A percentile compares a stretch with the other conserved stretches of the same genome.
phyloP scores from a whole-genome alignment of 202 grass and related monocot species.

The Panicum virgatum region DNA sequence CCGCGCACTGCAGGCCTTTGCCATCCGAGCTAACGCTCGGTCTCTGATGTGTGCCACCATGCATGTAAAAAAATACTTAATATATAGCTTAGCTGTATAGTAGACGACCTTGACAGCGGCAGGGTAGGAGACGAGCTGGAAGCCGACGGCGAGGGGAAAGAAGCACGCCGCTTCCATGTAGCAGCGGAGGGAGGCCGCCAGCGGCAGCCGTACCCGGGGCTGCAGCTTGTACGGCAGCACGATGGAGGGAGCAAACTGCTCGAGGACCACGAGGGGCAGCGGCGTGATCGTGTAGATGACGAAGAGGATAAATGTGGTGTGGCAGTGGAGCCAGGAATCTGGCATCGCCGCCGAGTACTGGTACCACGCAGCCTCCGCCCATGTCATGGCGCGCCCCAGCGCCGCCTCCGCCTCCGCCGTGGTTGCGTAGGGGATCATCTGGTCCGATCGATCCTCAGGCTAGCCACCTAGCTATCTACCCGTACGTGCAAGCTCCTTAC shows the following conservation, averaged over 20 bases:
- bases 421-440: slow-evolving; percentile 56
- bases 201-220: slow-evolving; percentile 46
- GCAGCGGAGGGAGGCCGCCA: slow-evolving; percentile 49
- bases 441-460: no score
- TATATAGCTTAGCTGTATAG: neutral
- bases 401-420: slow-evolving; percentile 29
- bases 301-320: slow-evolving; percentile 55
- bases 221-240: slow-evolving; percentile 61
- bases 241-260: slow-evolving; percentile 37
- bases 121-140: slow-evolving; percentile 54
- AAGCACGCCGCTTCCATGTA: slow-evolving; percentile 48
- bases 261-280: slow-evolving; percentile 53
- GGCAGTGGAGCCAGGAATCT: slow-evolving; percentile 52
- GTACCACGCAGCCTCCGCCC: slow-evolving; percentile 50
- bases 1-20: no score
- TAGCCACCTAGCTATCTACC: neutral
- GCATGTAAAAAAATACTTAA: neutral
- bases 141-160: slow-evolving; percentile 46
- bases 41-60: neutral
- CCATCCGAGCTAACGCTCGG: no score
- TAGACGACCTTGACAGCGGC: slow-evolving; percentile 30
- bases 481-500: neutral
- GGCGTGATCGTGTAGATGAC: slow-evolving; percentile 51
- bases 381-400: slow-evolving; percentile 39
- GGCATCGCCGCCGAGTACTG: slow-evolving; percentile 51